A percentile compares a stretch with the other conserved stretches of the same genome.
Conservation (phyloP, 176 grass and related monocot genomes). For the Eragrostis curvula region DNA sequence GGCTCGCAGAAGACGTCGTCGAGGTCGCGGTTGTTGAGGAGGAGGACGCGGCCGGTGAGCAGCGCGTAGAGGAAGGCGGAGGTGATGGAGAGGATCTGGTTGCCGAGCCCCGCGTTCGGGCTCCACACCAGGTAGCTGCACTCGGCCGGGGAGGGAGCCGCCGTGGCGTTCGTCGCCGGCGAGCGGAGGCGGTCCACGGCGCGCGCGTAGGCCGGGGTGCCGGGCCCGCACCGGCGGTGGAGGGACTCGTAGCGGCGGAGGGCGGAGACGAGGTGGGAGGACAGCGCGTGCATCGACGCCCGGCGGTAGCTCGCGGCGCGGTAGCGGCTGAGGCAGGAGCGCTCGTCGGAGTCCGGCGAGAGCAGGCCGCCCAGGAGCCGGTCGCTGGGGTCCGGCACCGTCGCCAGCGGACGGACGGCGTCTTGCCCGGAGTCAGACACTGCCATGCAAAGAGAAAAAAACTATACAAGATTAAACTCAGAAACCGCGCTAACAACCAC, state of each 20-base stretch:
- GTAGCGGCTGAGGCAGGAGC: slow-evolving; percentile 74
- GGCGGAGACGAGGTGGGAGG: slow-evolving; percentile 49
- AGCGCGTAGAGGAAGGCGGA: slow-evolving; percentile 73
- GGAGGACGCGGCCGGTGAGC: slow-evolving; percentile 56
- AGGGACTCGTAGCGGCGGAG: slow-evolving; percentile 64
- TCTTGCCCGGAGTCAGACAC: slow-evolving; percentile 23
- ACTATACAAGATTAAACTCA: not conserved
- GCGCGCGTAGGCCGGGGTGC: slow-evolving; percentile 46
- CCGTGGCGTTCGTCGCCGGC: not conserved
- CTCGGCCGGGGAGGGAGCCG: not conserved
- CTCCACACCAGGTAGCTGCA: slow-evolving; percentile 72
- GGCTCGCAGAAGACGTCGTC: slow-evolving; percentile 66
- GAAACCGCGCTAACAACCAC: not conserved
- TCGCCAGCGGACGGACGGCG: not conserved
- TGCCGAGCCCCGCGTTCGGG: slow-evolving; percentile 54
- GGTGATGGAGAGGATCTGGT: slow-evolving; percentile 52
- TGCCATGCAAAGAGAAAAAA: not conserved
- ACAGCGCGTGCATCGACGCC: slow-evolving; percentile 38
- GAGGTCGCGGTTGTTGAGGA: slow-evolving; percentile 25
- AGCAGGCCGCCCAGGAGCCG: slow-evolving; percentile 73
- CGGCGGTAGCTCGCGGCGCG: slow-evolving; percentile 47
- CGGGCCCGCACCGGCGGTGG: slow-evolving; percentile 57
- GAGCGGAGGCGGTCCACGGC: slow-evolving; percentile 23
- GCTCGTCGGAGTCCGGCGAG: slow-evolving; percentile 55
- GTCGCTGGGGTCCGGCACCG: slow-evolving; percentile 38